Evolutionary conservation across 768 basidiomycete genomes (phyloP).

Genomic region (Boletus insuetus): DNA sequence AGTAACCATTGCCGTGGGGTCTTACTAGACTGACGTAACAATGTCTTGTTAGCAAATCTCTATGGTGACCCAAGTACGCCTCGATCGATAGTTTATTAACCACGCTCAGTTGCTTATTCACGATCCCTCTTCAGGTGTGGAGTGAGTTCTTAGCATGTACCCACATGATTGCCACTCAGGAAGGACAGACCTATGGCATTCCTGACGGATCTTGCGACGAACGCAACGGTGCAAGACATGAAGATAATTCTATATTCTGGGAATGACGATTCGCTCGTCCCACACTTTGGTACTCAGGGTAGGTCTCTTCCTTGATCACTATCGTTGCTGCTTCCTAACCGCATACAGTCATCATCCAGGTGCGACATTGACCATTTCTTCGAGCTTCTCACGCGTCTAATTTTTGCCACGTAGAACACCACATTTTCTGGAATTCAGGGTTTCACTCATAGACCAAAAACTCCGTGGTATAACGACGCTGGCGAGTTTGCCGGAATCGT

Average conservation of each 20-base stretch:
- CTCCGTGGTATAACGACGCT: neutral
- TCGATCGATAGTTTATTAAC: neutral
- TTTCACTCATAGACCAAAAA: neutral
- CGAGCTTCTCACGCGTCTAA: neutral
- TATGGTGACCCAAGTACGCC: neutral
- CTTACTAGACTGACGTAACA: neutral
- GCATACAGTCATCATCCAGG: neutral
- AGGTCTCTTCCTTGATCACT: neutral
- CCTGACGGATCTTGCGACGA: neutral
- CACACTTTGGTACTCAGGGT: neutral
- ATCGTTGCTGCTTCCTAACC: neutral
- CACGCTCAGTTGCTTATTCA: too few relatives aligned
- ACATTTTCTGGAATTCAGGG: neutral
- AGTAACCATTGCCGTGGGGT: too few relatives aligned
- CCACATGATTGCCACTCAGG: neutral
- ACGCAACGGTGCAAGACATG: neutral
- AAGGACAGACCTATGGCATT: neutral
- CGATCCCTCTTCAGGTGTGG: neutral
- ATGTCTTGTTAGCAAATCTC: neutral
- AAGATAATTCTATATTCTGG: neutral
- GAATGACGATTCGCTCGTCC: neutral
- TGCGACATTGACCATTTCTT: neutral
- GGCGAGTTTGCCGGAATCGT: neutral
- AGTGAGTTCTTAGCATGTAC: neutral
- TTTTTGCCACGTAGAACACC: neutral